Percentiles rank a stretch among this genome's conserved stretches.
phyloP scores from a whole-genome alignment of 805 yeast genomes.

The Pichia pseudocactophila region DNA sequence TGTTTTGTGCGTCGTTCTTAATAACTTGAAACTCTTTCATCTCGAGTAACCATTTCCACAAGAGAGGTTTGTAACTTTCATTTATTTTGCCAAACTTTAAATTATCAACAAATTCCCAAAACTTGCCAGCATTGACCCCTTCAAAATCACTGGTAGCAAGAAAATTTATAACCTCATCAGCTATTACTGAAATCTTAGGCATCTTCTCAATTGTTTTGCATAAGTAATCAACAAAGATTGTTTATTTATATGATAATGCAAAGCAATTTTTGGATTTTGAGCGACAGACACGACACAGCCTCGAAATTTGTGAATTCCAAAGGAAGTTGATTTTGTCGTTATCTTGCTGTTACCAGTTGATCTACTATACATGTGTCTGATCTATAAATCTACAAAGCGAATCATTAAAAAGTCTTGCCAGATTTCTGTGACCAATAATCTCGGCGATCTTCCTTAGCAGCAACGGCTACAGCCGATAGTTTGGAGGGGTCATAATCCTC shows the following conservation, averaged over 20 bases:
- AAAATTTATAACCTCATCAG: conserved; percentile 25
- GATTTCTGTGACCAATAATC: conserved; percentile 44
- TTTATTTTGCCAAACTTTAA: conserved; percentile 18
- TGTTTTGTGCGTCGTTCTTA: not conserved
- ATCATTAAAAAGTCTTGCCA: conserved; percentile 42
- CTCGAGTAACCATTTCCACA: conserved; percentile 31
- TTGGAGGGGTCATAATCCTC: conserved; percentile 3
- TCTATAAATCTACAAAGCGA: not conserved
- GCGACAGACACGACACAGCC: too few species aligned
- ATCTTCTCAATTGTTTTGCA: not conserved
- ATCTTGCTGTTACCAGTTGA: too few species aligned
- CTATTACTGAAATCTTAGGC: conserved; percentile 24
- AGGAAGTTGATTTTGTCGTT: too few species aligned
- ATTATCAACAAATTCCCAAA: conserved; percentile 27
- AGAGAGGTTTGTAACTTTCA: conserved; percentile 25
- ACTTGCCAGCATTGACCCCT: conserved; percentile 24
- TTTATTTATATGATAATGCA: not conserved
- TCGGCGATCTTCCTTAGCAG: conserved; percentile 64
- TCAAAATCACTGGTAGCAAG: conserved; percentile 28
- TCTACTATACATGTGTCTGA: not conserved
- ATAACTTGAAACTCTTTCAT: not conserved
- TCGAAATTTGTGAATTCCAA: too few species aligned
- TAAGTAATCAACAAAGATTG: not conserved
- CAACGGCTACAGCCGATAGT: conserved; percentile 54
- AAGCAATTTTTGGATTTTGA: too few species aligned